A percentile compares a stretch with the other conserved stretches of the same genome.
phyloP scores from a whole-genome alignment of 257 asterid species.

The Lycium barbarum region DNA sequence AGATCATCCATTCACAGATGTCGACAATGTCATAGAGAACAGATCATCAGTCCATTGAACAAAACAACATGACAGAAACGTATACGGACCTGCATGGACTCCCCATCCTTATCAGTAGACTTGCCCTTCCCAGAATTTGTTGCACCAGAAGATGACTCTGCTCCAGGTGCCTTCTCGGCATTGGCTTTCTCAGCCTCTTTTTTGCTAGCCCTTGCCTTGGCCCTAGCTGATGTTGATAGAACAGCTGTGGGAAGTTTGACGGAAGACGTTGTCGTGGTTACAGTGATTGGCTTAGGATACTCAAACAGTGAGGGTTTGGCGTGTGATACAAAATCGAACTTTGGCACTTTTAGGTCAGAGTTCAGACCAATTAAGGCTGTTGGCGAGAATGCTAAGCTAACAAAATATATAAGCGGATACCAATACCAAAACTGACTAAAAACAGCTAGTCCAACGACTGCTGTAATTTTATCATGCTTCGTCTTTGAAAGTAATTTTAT shows the following conservation, averaged over 20 bases:
- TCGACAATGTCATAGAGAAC: background rate
- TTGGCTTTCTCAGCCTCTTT: slow-evolving; percentile 84
- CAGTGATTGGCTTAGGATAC: slow-evolving; percentile 87
- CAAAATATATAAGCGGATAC: slow-evolving; percentile 95
- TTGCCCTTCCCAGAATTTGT: slow-evolving; percentile 67
- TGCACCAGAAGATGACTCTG: slow-evolving; percentile 52
- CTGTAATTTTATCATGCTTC: slow-evolving; percentile 84
- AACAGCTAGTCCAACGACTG: slow-evolving; percentile 95
- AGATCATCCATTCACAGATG: background rate
- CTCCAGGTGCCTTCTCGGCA: slow-evolving; percentile 61
- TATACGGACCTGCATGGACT: slow-evolving; percentile 80
- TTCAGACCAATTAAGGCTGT: slow-evolving; percentile 93
- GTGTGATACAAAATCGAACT: slow-evolving; percentile 85
- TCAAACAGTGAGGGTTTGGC: slow-evolving; percentile 92
- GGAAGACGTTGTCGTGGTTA: slow-evolving; percentile 71
- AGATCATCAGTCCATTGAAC: background rate
- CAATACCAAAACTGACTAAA: slow-evolving; percentile 99
- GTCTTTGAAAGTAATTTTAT: slow-evolving; percentile 86
- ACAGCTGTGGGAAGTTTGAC: slow-evolving; percentile 92
- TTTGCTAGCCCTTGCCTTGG: slow-evolving; percentile 84
- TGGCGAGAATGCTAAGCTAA: slow-evolving; percentile 96
- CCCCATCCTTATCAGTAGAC: slow-evolving; percentile 71
- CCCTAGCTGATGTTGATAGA: slow-evolving; percentile 88
- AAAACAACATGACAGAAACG: background rate
- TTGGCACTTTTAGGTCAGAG: slow-evolving; percentile 89